Percentiles rank a stretch among this genome's conserved stretches.
Evolutionary conservation across 2,329 filamentous ascomycete genomes (phyloP).

Genomic region (Chrysosporium queenslandicum): DNA sequence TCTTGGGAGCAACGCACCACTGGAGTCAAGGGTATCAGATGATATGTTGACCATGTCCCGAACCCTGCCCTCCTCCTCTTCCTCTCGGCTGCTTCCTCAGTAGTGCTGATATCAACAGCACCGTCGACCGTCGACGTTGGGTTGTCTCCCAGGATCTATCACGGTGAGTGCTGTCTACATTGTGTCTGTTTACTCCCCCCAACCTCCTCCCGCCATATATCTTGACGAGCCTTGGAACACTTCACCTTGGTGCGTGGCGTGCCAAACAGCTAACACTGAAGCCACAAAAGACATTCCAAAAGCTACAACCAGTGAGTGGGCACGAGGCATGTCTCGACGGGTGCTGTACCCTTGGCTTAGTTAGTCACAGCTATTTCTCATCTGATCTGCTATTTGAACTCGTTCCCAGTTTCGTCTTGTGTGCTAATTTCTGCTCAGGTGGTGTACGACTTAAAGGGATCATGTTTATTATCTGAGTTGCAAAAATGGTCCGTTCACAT

Average conservation of each 20-base stretch:
- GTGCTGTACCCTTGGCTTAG: neutral
- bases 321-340: neutral
- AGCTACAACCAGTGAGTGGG: neutral
- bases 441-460: neutral
- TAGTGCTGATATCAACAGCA: neutral
- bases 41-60: conserved; percentile 1
- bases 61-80: neutral
- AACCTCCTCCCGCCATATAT: neutral
- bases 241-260: neutral
- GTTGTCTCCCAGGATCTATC: neutral
- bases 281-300: neutral
- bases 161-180: conserved; percentile 6
- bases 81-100: neutral
- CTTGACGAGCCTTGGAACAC: neutral
- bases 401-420: neutral
- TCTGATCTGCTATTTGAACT: neutral
- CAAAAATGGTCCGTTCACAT: conserved; percentile 13
- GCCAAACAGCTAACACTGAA: neutral
- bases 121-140: neutral
- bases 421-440: neutral
- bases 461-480: neutral
- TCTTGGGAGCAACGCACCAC: neutral
- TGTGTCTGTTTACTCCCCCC: neutral
- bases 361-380: neutral
- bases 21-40: conserved; percentile 4